These are phyloP conservation scores for Pelargonium nanum DNA, from an alignment of 345 rosid genomes.

Conservation along the genomic window DNA sequence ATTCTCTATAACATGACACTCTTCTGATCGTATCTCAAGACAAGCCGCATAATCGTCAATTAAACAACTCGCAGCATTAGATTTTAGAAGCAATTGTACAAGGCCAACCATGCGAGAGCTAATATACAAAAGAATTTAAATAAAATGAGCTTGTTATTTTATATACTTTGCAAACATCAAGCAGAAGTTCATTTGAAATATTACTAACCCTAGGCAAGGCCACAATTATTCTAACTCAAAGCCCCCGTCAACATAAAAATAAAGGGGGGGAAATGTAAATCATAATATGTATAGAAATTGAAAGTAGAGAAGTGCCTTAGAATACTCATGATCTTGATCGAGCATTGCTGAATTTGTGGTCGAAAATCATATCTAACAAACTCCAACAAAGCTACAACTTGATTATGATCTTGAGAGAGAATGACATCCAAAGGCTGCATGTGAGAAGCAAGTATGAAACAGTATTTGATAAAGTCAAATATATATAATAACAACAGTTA, in stretches of 20 bases:
- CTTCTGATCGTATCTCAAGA: slow-evolving; percentile 74
- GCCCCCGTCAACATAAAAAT: not conserved
- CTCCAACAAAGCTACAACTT: slow-evolving; percentile 71
- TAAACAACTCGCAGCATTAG: slow-evolving; percentile 57
- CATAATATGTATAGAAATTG: not conserved
- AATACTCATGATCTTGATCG: slow-evolving; percentile 79
- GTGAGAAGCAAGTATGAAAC: slow-evolving; percentile 10
- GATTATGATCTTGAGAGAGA: slow-evolving; percentile 87
- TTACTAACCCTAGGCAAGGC: not conserved
- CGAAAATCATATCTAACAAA: slow-evolving; percentile 84
- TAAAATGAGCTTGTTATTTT: not conserved
- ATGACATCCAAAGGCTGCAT: slow-evolving; percentile 87
- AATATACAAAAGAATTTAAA: slow-evolving; percentile 12
- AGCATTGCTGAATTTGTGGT: slow-evolving; percentile 66
- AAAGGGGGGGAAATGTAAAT: not conserved
- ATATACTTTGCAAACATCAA: not conserved
- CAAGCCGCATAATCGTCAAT: slow-evolving; percentile 89
- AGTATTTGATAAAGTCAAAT: not conserved
- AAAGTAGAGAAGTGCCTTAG: slow-evolving; percentile 39
- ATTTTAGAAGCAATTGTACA: slow-evolving; percentile 67
- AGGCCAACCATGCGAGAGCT: slow-evolving; percentile 93
- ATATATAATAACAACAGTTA: not conserved
- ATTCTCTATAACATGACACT: slow-evolving; percentile 57
- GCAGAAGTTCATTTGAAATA: slow-evolving; percentile 2
- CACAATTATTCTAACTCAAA: not conserved